Evolutionary conservation across 2,329 filamentous ascomycete species (phyloP), one percentile per base, ranked within the genome.

Genomic region (Ophiocordyceps camponoti-rufipedis): DNA sequence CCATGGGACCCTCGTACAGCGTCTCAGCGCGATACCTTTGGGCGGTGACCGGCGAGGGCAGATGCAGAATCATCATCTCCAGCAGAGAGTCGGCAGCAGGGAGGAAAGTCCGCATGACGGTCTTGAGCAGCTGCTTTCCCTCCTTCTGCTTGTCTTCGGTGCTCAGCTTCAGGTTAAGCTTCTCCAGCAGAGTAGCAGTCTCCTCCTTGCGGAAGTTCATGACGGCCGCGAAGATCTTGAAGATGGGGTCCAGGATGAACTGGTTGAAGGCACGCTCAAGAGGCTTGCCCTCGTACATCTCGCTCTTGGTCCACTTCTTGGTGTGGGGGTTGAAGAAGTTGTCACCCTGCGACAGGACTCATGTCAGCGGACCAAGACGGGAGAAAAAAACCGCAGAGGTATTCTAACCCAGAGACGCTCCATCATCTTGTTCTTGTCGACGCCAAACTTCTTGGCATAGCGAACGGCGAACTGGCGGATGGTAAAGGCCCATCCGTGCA

Each of bases 391-490:
- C 7, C 16, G 45, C 41, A 32, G n/a, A 42, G 10, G 6, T 18
- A 28, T 11, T 28, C 78, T 68, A 70, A 85, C 81, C 91, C 91
- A 98, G 58, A 98, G 86, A 82, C 91, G 87, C 76, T 95, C 86
- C 85, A 96, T 94, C 91, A 98, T 95, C 86, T 96, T 96, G 75
- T 81, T 83, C 70, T 88, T 88, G 81, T 98, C 89, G 60, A 98
- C 91, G 83, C 91, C 91, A 62, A 98, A 98, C 75, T 98, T 98
- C 87, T 96, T 96, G 71, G 89, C 84, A 69, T 98, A 98, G 62
- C 82, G 80, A 64, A 78, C 69, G 58, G 91, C 91, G 70, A 98
- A 98, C 71, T 98, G 91, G 64, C 91, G 85, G 74, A 96, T 73
- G 62, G 91, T 98, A 82, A 98, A 98, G 62, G 87, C 89, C 91